phyloP scores from a whole-genome alignment of 345 rosid genomes.

The Arabidopsis arenosa region DNA sequence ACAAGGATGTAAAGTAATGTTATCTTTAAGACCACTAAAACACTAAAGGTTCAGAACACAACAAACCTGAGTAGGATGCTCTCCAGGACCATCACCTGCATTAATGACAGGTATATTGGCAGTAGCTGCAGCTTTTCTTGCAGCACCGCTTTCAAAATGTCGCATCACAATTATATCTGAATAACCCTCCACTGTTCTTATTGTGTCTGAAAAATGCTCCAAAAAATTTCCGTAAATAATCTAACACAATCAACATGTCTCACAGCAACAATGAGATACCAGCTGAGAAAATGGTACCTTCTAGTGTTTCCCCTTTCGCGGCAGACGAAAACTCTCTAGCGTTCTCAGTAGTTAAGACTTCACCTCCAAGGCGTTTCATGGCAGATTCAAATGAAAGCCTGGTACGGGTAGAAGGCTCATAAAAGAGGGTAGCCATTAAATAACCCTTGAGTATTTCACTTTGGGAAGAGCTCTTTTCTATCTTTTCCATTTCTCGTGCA shows the following conservation, averaged over 20 bases:
- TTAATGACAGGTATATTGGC: slow-evolving; percentile 87
- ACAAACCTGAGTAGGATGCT: slow-evolving; percentile 93
- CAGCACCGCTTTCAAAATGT: slow-evolving; percentile 98
- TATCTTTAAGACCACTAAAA: neutral
- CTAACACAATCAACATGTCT: slow-evolving; percentile 4
- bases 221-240: neutral
- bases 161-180: slow-evolving; percentile 93
- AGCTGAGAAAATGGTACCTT: slow-evolving; percentile 54
- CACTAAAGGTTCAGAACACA: neutral
- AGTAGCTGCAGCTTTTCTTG: slow-evolving; percentile 84
- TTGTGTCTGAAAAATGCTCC: slow-evolving; percentile 62
- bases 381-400: slow-evolving; percentile 99
- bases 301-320: slow-evolving; percentile 97
- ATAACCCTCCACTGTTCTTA: slow-evolving; percentile 94
- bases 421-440: slow-evolving; percentile 92
- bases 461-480: slow-evolving; percentile 71
- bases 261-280: neutral
- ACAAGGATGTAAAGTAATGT: neutral
- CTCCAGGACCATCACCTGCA: slow-evolving; percentile 99
- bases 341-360: slow-evolving; percentile 94
- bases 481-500: slow-evolving; percentile 83
- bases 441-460: slow-evolving; percentile 86
- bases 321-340: slow-evolving; percentile 96
- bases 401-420: slow-evolving; percentile 96
- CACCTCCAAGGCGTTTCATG: slow-evolving; percentile 94